A percentile compares a stretch with the other conserved stretches of the same genome.
These are phyloP conservation scores for Yarrowia divulgata DNA, from an alignment of 805 yeast genomes.

Conservation along the genomic window DNA sequence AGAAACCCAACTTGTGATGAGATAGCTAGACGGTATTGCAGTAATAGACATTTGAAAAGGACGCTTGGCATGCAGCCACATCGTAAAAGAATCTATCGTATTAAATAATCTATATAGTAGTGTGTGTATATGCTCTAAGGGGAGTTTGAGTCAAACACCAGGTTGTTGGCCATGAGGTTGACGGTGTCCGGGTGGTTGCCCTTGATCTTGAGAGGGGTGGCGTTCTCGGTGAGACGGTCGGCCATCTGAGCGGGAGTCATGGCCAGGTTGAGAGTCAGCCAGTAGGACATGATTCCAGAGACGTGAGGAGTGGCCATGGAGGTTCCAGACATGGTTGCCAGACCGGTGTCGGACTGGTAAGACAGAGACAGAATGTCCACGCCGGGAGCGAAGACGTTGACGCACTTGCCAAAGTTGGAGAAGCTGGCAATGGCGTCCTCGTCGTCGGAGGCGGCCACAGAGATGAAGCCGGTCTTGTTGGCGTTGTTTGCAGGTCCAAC, in stretches of 20 bases:
- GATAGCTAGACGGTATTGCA: background rate
- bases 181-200: slow-evolving; percentile 42
- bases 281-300: slow-evolving; percentile 89
- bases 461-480: slow-evolving; percentile 64
- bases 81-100: slow-evolving; percentile 29
- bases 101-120: slow-evolving; percentile 31
- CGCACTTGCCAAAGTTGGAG: slow-evolving; percentile 89
- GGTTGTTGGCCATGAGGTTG: slow-evolving; percentile 45
- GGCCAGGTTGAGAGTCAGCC: slow-evolving; percentile 83
- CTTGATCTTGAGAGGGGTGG: slow-evolving; percentile 40
- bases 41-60: background rate
- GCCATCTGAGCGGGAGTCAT: slow-evolving; percentile 42
- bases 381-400: slow-evolving; percentile 97
- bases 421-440: slow-evolving; percentile 92
- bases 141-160: slow-evolving; percentile 38
- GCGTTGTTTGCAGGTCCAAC: slow-evolving; percentile 79
- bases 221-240: slow-evolving; percentile 41
- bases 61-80: background rate
- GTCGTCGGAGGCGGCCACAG: slow-evolving; percentile 94
- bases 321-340: slow-evolving; percentile 72
- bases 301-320: slow-evolving; percentile 99
- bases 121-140: slow-evolving; percentile 20
- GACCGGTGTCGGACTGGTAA: slow-evolving; percentile 46
- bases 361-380: slow-evolving; percentile 74
- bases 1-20: slow-evolving; percentile 17